phyloP scores from a whole-genome alignment of 2,329 filamentous ascomycete species.

The Zasmidium cellare region DNA sequence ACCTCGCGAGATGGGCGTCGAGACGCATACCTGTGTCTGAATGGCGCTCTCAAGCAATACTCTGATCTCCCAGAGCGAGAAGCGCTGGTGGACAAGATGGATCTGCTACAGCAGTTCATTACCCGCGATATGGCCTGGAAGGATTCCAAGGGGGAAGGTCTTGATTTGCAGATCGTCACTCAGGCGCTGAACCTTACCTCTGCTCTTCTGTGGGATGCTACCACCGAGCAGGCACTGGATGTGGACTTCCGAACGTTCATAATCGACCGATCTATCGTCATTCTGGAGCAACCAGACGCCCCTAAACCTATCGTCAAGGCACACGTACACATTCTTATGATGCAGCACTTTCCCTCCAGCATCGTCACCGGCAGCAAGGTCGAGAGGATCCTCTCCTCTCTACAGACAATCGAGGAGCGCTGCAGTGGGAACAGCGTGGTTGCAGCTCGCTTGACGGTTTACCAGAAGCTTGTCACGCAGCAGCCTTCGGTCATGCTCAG shows the following conservation, averaged over 20 bases:
- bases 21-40: conserved; percentile 83
- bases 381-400: conserved; percentile 66
- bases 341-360: conserved; percentile 74
- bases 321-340: conserved; percentile 76
- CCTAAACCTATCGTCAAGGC: conserved; percentile 78
- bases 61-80: conserved; percentile 76
- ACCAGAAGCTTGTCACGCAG: conserved; percentile 74
- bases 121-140: conserved; percentile 73
- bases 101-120: conserved; percentile 76
- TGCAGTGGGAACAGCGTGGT: conserved; percentile 79
- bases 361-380: conserved; percentile 73
- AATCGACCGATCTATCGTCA: conserved; percentile 75
- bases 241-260: conserved; percentile 79
- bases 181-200: conserved; percentile 77
- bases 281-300: conserved; percentile 65
- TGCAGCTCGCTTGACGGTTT: conserved; percentile 74
- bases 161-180: conserved; percentile 70
- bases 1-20: conserved; percentile 70
- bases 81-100: conserved; percentile 73
- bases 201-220: conserved; percentile 72
- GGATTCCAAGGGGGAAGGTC: conserved; percentile 41
- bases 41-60: conserved; percentile 74
- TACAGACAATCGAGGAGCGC: conserved; percentile 72
- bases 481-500: conserved; percentile 68
- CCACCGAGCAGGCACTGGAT: conserved; percentile 65